A percentile compares a stretch with the other conserved stretches of the same genome.
These are phyloP conservation scores for Sporothrix luriei DNA, from an alignment of 2,329 filamentous ascomycete genomes.

Conservation along the genomic window DNA sequence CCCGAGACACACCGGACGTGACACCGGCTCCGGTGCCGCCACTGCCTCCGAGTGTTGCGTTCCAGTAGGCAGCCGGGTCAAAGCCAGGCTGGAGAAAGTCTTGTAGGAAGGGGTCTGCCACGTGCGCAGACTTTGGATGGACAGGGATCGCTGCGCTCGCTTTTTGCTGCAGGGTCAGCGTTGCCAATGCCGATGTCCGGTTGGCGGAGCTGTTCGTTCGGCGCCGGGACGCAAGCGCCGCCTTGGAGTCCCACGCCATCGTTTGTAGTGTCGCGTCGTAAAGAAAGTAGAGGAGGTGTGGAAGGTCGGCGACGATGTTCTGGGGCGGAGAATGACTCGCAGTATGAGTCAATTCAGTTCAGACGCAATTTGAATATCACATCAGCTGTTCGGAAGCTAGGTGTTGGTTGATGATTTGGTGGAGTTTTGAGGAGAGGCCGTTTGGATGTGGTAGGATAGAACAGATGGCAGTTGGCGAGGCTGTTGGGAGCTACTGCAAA, in stretches of 20 bases:
- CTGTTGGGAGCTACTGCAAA: constrained; percentile 13
- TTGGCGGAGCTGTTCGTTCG: constrained; percentile 53
- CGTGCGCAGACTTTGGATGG: constrained; percentile 61
- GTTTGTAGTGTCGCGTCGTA: not conserved
- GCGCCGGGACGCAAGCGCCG: constrained; percentile 42
- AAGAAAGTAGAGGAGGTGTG: not conserved
- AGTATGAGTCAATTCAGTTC: not conserved
- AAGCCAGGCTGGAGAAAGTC: constrained; percentile 81
- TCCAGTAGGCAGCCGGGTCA: constrained; percentile 83
- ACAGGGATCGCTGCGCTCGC: constrained; percentile 39
- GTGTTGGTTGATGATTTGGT: not conserved
- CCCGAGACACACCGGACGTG: not conserved
- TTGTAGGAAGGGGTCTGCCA: constrained; percentile 70
- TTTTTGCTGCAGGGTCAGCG: constrained; percentile 47
- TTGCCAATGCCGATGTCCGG: constrained; percentile 43
- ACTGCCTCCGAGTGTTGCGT: constrained; percentile 65
- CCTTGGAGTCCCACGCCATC: constrained; percentile 49
- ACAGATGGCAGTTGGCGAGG: constrained; percentile 5
- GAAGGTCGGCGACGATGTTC: not conserved
- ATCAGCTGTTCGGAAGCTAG: not conserved
- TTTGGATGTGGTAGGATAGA: constrained; percentile 5
- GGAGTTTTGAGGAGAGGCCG: constrained; percentile 7
- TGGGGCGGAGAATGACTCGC: not conserved
- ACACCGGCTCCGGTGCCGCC: not conserved
- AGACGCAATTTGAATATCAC: not conserved